phyloP scores from a whole-genome alignment of 78 protist genomes.

The Chrysochromulina parva region DNA sequence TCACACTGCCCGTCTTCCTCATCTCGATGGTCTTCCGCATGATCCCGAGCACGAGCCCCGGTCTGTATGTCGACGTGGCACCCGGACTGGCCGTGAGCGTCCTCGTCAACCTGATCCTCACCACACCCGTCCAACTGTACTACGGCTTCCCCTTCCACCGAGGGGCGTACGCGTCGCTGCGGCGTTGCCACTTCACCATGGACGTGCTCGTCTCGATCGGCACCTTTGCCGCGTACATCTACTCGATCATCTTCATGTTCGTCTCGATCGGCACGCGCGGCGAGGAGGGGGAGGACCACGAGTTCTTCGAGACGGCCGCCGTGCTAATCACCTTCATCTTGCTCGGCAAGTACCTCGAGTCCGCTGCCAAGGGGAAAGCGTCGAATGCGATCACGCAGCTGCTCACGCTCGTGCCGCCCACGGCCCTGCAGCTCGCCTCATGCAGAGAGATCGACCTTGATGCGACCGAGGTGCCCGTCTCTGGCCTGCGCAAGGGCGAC shows the following conservation, averaged over 20 bases:
- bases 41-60: no score
- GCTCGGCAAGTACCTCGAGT: slow-evolving; percentile 87
- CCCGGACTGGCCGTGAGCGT: neutral
- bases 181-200: slow-evolving; percentile 80
- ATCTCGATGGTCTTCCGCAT: no score
- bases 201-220: slow-evolving; percentile 83
- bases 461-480: neutral
- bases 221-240: slow-evolving; percentile 81
- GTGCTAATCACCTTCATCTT: slow-evolving; percentile 82
- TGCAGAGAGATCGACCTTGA: neutral
- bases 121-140: slow-evolving; percentile 73
- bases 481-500: slow-evolving; percentile 70
- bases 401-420: slow-evolving; percentile 57
- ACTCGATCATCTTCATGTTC: slow-evolving; percentile 68
- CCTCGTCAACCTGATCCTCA: slow-evolving; percentile 39
- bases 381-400: slow-evolving; percentile 72
- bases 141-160: slow-evolving; percentile 58
- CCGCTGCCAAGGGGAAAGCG: slow-evolving; percentile 85
- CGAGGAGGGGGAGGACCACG: neutral
- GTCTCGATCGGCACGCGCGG: neutral
- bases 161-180: slow-evolving; percentile 47
- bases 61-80: no score
- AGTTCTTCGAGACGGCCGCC: slow-evolving; percentile 59
- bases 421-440: slow-evolving; percentile 40
- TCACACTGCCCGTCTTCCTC: no score